Base-by-base conservation (phyloP, 2,329 filamentous ascomycete genomes). In the Cladosporium colombiae region DNA sequence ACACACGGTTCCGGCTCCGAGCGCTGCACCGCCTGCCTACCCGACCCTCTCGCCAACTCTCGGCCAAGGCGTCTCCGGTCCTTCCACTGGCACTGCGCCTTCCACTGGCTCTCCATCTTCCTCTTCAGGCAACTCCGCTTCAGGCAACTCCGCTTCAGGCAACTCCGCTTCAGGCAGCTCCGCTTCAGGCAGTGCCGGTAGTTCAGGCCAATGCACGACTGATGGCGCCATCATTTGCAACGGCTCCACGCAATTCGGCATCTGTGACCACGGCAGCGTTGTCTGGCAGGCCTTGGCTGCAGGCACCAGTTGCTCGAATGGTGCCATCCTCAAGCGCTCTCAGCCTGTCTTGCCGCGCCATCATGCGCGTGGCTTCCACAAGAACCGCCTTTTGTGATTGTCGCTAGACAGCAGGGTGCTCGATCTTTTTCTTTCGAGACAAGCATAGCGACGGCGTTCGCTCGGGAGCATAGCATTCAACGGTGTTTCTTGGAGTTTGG, bases 281-380 rank as follows among this genome's bases (percentile, higher is more conserved):
- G 70, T 78, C 27, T 81, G 74, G 72, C 78, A 79, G 71, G 13
- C 79, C 82, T 13, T 80, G n/a, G n/a, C 81, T 5, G 70, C 77
- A 8, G 81, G 81, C 23, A 83, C 81, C 1, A 74, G 74, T 0
- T 83, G 81, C 72, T 66, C 67, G 61, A 76, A 80, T 67, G 81
- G 81, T 18, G 68, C 71, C 62, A 80, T 83, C 62, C 66, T 70
- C 50, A 57, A 56, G 31, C 37, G 37, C 37, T 44, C 37, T 44
- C 37, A 44, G 37, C 37, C 37, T 44, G 37, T n/a, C 7, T 6
- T 44, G 16, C 18, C 18, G 18, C 37, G 37, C 16, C 37, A 1
- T 7, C 37, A 44, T n/a, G 18, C 37, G 18, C 37, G 37, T 21
- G 18, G 6, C 37, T 44, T 44, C 37, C 37, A 44, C 37, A 44